phyloP scores from a whole-genome alignment of 2,329 filamentous ascomycete species.

The Cercospora janseana region DNA sequence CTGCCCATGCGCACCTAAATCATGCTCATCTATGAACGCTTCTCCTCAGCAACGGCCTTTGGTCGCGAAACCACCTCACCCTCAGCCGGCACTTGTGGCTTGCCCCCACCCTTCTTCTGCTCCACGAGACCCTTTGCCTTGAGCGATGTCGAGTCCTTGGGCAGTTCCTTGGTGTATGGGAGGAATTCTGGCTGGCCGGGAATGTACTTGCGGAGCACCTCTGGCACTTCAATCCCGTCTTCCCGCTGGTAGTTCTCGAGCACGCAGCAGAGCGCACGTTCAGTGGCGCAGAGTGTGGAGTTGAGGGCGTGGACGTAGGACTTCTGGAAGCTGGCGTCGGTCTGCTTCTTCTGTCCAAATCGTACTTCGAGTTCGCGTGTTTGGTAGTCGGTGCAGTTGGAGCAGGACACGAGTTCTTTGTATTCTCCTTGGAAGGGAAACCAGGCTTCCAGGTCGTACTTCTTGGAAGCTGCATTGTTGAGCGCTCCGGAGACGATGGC shows the following conservation, averaged over 20 bases:
- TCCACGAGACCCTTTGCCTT: slow-evolving; percentile 47
- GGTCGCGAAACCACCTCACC: slow-evolving; percentile 37
- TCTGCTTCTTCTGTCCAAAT: slow-evolving; percentile 82
- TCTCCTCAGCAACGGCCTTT: slow-evolving; percentile 36
- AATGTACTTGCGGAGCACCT: slow-evolving; percentile 83
- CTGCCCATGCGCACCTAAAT: neutral
- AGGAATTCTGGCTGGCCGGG: slow-evolving; percentile 87
- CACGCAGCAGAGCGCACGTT: slow-evolving; percentile 88
- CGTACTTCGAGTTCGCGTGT: slow-evolving; percentile 89
- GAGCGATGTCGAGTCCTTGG: slow-evolving; percentile 67
- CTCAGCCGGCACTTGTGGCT: slow-evolving; percentile 32
- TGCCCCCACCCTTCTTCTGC: slow-evolving; percentile 25
- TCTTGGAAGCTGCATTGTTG: slow-evolving; percentile 86
- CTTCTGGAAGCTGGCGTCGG: slow-evolving; percentile 71
- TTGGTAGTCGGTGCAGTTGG: slow-evolving; percentile 98
- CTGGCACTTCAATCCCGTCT: slow-evolving; percentile 76
- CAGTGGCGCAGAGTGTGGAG: slow-evolving; percentile 84
- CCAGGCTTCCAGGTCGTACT: slow-evolving; percentile 94
- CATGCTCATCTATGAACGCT: slow-evolving; percentile 18
- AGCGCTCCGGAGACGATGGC: slow-evolving; percentile 94
- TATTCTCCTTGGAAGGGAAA: slow-evolving; percentile 96
- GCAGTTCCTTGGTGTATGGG: slow-evolving; percentile 80
- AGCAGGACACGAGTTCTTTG: slow-evolving; percentile 96
- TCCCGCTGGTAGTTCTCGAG: slow-evolving; percentile 96
- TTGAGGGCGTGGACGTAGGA: slow-evolving; percentile 93